phyloP scores from a whole-genome alignment of 768 basidiomycete genomes.

The Amanita pseudoporphyria region DNA sequence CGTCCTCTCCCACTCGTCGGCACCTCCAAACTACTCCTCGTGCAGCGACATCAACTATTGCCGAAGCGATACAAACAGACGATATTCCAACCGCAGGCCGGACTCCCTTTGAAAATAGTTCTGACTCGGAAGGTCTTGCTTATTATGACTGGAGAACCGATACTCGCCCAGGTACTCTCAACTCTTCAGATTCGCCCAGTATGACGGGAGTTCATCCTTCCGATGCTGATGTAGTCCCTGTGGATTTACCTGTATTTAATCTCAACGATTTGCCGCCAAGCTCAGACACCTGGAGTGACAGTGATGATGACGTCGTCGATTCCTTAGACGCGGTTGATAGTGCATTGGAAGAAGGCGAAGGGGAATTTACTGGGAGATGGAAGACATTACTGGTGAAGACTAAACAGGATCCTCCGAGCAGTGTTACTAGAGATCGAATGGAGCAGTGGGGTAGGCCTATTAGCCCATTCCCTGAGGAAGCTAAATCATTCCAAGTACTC shows the following conservation, averaged over 20 bases:
- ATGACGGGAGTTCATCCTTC: constrained; percentile 21
- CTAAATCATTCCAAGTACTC: constrained; percentile 15
- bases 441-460: constrained; percentile 61
- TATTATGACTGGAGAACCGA: constrained; percentile 17
- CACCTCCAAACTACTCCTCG: too few species aligned
- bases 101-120: background rate
- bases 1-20: constrained; percentile 15
- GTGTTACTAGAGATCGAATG: constrained; percentile 36
- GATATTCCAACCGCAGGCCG: background rate
- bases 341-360: constrained; percentile 28
- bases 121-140: background rate
- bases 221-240: constrained; percentile 19
- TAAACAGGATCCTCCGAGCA: constrained; percentile 58
- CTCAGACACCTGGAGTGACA: constrained; percentile 25
- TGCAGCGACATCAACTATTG: background rate
- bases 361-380: constrained; percentile 64
- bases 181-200: constrained; percentile 13
- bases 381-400: constrained; percentile 45
- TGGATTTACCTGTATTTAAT: constrained; percentile 18
- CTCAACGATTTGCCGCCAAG: constrained; percentile 17
- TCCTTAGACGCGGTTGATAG: constrained; percentile 2
- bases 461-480: constrained; percentile 48
- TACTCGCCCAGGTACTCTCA: background rate
- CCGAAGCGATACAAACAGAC: constrained; percentile 5
- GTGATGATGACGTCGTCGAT: constrained; percentile 20